A percentile compares a stretch with the other conserved stretches of the same genome.
phyloP scores from a whole-genome alignment of 768 basidiomycete species.

The Bullera alba region DNA sequence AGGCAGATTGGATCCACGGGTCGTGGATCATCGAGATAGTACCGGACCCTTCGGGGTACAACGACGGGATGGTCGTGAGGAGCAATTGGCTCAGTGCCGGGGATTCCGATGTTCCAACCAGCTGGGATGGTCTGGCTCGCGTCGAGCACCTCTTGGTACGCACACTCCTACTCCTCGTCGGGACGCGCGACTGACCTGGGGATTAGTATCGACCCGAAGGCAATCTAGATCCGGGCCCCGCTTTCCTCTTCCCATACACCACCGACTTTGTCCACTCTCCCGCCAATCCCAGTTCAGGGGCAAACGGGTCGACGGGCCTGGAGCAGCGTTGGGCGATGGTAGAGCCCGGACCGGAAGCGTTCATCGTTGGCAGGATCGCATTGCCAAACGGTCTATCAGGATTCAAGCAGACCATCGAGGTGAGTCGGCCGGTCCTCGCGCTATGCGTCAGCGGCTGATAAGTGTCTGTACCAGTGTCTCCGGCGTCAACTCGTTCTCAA shows the following conservation, averaged over 20 bases:
- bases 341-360: conserved; percentile 22
- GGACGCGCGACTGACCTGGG: neutral
- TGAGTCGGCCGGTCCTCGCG: neutral
- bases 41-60: neutral
- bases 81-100: conserved; percentile 16
- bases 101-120: neutral
- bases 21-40: conserved; percentile 26
- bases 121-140: neutral
- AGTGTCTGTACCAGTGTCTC: conserved; percentile 1
- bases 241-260: conserved; percentile 22
- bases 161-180: neutral
- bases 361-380: conserved; percentile 18
- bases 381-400: conserved; percentile 5
- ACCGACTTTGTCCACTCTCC: conserved; percentile 14
- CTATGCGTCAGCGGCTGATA: neutral
- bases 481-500: conserved; percentile 20
- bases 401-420: conserved; percentile 7
- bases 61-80: conserved; percentile 20
- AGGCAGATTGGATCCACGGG: neutral
- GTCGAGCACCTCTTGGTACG: conserved; percentile 1
- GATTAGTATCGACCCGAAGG: neutral
- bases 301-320: neutral
- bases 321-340: conserved; percentile 30
- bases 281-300: too few relatives aligned
- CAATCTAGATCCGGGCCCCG: neutral